Conservation (phyloP, 2,329 filamentous ascomycete species). For the Aspergillus fructus region DNA sequence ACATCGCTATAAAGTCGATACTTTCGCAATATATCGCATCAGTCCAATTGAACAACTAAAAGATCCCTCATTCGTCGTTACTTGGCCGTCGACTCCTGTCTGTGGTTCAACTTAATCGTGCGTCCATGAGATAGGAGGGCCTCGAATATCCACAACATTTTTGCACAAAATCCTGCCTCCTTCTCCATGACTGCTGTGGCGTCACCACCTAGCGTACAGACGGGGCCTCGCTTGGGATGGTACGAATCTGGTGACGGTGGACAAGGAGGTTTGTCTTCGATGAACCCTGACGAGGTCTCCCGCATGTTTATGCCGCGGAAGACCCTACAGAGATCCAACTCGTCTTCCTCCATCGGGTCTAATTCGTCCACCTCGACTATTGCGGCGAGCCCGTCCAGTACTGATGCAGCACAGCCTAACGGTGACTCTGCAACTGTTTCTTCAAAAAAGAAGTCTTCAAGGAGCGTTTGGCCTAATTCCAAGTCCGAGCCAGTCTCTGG, state of each 20-base stretch:
- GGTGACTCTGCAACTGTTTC: constrained; percentile 40
- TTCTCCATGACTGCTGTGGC: constrained; percentile 66
- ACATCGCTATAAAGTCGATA: constrained; percentile 5
- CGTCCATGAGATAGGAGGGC: constrained; percentile 18
- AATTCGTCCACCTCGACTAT: constrained; percentile 55
- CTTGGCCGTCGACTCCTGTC: not conserved
- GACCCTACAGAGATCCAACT: constrained; percentile 81
- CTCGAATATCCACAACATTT: constrained; percentile 4
- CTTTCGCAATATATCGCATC: constrained; percentile 10
- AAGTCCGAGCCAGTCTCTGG: constrained; percentile 67
- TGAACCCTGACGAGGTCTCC: constrained; percentile 80
- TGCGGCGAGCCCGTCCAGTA: constrained; percentile 31
- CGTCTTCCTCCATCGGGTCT: constrained; percentile 76
- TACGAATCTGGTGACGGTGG: constrained; percentile 55
- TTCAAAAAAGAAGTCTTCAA: constrained; percentile 48
- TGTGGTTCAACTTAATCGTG: constrained; percentile 4
- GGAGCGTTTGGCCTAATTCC: constrained; percentile 62
- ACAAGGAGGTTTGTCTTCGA: constrained; percentile 64
- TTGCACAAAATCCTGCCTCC: constrained; percentile 18
- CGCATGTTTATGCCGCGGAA: constrained; percentile 91
- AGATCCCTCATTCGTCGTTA: not conserved
- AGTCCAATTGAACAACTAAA: not conserved
- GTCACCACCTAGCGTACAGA: constrained; percentile 63
- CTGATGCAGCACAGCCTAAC: constrained; percentile 39
- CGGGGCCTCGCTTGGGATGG: constrained; percentile 62